Evolutionary conservation across 345 rosid species (phyloP).

Genomic region (Capsella bursapastoris): DNA sequence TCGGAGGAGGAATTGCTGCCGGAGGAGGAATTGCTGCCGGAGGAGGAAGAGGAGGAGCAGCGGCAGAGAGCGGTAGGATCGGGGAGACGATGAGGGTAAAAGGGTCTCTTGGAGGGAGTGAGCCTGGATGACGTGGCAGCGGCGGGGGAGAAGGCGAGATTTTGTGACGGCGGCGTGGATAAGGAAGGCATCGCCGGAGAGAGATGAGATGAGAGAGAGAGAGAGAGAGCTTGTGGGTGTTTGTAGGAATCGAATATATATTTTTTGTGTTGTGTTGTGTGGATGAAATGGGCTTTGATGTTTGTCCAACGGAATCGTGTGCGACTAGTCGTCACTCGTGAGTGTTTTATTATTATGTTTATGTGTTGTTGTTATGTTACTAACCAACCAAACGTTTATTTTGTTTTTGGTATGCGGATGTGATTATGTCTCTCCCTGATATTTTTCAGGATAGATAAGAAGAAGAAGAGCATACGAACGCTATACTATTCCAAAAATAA

Average conservation of each 20-base stretch:
- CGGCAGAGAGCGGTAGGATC: slow-evolving; percentile 48
- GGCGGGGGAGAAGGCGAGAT: slow-evolving; percentile 49
- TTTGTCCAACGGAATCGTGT: slow-evolving; percentile 9
- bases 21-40: slow-evolving; percentile 20
- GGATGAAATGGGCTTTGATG: slow-evolving; percentile 25
- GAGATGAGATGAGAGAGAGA: not conserved
- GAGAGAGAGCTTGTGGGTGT: slow-evolving; percentile 14
- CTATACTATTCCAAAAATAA: too few species aligned
- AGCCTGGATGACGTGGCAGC: slow-evolving; percentile 42
- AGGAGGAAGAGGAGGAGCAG: slow-evolving; percentile 52
- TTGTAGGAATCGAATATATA: not conserved
- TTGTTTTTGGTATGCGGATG: too few species aligned
- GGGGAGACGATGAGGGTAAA: slow-evolving; percentile 48
- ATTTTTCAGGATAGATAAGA: too few species aligned
- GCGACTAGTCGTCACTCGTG: not conserved
- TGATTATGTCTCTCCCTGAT: too few species aligned
- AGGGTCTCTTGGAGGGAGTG: slow-evolving; percentile 44
- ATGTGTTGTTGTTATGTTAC: slow-evolving; percentile 4
- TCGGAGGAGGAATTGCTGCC: slow-evolving; percentile 34
- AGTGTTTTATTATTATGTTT: not conserved
- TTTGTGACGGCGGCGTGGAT: slow-evolving; percentile 56
- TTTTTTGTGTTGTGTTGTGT: slow-evolving; percentile 19
- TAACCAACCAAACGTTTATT: slow-evolving; percentile 13
- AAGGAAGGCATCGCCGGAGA: slow-evolving; percentile 61
- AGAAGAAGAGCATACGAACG: too few species aligned